A percentile compares a stretch with the other conserved stretches of the same genome.
Evolutionary conservation across 1,284 basidiomycete genomes (phyloP).

Genomic region (Porogramme epimiltina): DNA sequence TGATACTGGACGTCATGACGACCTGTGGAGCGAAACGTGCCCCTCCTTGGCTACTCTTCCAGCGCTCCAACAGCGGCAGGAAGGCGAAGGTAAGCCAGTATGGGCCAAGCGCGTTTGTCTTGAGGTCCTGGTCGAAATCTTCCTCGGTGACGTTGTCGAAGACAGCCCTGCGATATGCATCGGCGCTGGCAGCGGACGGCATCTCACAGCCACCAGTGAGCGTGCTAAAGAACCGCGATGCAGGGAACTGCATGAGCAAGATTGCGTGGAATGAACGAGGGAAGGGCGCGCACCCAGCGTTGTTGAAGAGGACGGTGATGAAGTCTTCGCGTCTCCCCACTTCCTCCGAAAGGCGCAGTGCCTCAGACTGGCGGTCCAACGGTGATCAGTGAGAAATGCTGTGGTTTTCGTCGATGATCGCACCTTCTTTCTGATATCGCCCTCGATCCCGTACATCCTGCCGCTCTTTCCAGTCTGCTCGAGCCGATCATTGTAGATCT

Average conservation of each 20-base stretch:
- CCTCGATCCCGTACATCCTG: constrained; percentile 43
- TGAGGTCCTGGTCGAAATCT: constrained; percentile 39
- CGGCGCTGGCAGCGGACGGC: constrained; percentile 36
- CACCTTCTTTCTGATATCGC: constrained; percentile 48
- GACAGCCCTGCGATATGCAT: constrained; percentile 39
- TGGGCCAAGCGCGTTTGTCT: constrained; percentile 47
- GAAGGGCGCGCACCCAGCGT: constrained; percentile 32
- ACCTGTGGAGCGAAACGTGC: constrained; percentile 46
- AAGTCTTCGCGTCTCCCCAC: constrained; percentile 41
- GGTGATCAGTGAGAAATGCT: neutral
- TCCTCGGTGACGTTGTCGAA: constrained; percentile 43
- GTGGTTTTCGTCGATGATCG: neutral
- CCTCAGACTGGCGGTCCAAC: constrained; percentile 43
- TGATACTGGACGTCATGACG: constrained; percentile 55
- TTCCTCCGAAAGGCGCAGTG: constrained; percentile 46
- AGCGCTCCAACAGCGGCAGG: constrained; percentile 49
- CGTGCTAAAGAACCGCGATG: neutral
- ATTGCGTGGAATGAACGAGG: neutral
- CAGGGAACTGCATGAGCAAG: neutral
- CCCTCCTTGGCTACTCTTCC: constrained; percentile 33
- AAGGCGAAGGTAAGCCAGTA: constrained; percentile 56
- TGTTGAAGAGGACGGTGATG: constrained; percentile 46
- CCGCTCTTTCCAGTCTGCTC: constrained; percentile 35
- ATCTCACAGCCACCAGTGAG: constrained; percentile 33
- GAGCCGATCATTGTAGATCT: constrained; percentile 41